Evolutionary conservation across 2,329 filamentous ascomycete species (phyloP).

Genomic region (Fusarium sp.): DNA sequence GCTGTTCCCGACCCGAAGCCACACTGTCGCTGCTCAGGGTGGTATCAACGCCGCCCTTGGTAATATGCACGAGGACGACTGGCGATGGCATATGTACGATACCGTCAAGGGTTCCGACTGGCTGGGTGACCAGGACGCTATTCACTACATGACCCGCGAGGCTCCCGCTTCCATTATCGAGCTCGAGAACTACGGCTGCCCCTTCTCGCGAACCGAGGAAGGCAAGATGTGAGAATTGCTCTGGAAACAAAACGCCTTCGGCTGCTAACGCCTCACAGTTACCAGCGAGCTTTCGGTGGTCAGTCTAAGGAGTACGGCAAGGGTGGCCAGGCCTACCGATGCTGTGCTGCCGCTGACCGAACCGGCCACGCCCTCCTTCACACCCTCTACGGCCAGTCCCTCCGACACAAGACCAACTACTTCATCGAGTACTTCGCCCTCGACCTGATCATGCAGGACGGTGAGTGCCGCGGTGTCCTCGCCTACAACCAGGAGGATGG

Average conservation of each 20-base stretch:
- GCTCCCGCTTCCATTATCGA: constrained; percentile 92
- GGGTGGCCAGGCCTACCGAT: constrained; percentile 97
- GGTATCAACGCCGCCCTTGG: constrained; percentile 90
- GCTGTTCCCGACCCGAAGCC: constrained; percentile 86
- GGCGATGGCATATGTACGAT: constrained; percentile 99
- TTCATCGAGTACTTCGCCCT: constrained; percentile 99
- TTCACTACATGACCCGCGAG: constrained; percentile 98
- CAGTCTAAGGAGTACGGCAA: constrained; percentile 96
- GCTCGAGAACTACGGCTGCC: constrained; percentile 97
- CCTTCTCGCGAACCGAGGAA: constrained; percentile 95
- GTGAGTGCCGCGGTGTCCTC: constrained; percentile 94
- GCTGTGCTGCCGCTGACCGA: constrained; percentile 95
- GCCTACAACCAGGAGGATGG: constrained; percentile 99
- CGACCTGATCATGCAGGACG: constrained; percentile 97
- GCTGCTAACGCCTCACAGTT: constrained; percentile 63
- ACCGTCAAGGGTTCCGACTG: constrained; percentile 98
- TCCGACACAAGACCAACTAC: constrained; percentile 99
- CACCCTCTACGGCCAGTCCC: constrained; percentile 97
- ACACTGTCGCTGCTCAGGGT: constrained; percentile 85
- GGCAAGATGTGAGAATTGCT: constrained; percentile 81
- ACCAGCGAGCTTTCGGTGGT: constrained; percentile 98
- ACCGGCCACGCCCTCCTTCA: constrained; percentile 98
- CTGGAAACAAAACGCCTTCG: neutral
- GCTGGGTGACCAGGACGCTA: constrained; percentile 97
- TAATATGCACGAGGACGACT: constrained; percentile 98